Base-by-base conservation (phyloP, 768 basidiomycete species). In the button mushroom (Agaricus bisporus) region DNA sequence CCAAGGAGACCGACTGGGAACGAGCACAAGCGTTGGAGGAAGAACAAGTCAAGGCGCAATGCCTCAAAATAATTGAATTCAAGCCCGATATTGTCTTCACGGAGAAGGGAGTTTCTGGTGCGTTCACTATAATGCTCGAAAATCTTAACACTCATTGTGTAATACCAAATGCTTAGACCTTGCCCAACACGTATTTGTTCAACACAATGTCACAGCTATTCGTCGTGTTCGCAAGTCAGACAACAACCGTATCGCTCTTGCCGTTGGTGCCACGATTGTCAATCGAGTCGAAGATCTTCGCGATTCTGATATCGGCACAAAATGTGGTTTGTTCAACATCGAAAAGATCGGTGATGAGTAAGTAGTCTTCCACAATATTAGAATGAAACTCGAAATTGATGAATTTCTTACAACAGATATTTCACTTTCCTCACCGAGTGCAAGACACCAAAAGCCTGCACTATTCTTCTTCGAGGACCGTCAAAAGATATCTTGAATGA, bases 401-500 rank as follows among this genome's bases (percentile, higher is more conserved):
- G 15, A 22, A 11, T 15, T 41, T 32, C 20, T 26, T 35, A 35
- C 45, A 20, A 9, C 61, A 91, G 92, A 68, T 98, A 98, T 76
- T 99, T 98, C 69, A 87, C 95, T 28, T 98, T 98, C 83, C 78
- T 98, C 47, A 90, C 87, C n/a, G 83, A 92, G 64, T 99, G 97
- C 73, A 71, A 73, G 35, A 75, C 78, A 12, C 97, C 97, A 4
- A 95, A 97, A 73, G 97, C 95, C 0, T 98, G 97, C 79, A 98
- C 95, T 10, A 93, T 98, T 70, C 82, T 99, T 44, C 88, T 99
- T 12, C 92, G 95, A 39, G 95, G 97, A 1, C 97, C 97, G 0
- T 95, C 93, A 2, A 99, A 98, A 69, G 97, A 98, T 64, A 93
- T 98, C 61, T 77, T 99, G 46, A 97, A 98, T 69, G 97, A 98